Conservation (phyloP, 2,329 filamentous ascomycete genomes). For the Ceratocystis huliohia region DNA sequence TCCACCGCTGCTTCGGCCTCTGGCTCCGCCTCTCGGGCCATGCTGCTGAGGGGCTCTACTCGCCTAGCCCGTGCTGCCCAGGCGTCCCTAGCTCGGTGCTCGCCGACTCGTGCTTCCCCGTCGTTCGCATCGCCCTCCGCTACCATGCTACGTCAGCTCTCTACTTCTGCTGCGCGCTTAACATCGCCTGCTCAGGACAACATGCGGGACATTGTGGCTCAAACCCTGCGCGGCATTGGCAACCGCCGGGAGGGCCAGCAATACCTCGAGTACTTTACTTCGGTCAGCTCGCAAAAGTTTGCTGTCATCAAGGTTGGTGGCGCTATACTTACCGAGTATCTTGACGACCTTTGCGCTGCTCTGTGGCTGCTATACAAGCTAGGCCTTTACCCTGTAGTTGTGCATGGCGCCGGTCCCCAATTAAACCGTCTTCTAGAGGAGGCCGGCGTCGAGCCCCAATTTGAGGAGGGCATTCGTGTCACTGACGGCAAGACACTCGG, state of each 20-base stretch:
- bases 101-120: not conserved
- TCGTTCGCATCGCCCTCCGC: slow-evolving; percentile 5
- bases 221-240: slow-evolving; percentile 81
- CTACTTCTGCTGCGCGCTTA: slow-evolving; percentile 14
- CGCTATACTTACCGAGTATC: slow-evolving; percentile 85
- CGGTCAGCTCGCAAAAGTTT: slow-evolving; percentile 91
- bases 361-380: slow-evolving; percentile 90
- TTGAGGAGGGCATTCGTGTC: slow-evolving; percentile 89
- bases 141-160: slow-evolving; percentile 16
- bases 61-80: slow-evolving; percentile 13
- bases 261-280: slow-evolving; percentile 94
- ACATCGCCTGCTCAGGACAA: slow-evolving; percentile 25
- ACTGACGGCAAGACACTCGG: slow-evolving; percentile 92
- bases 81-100: not conserved
- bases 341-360: slow-evolving; percentile 80
- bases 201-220: slow-evolving; percentile 29
- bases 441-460: slow-evolving; percentile 86
- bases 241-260: slow-evolving; percentile 95
- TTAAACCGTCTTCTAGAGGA: slow-evolving; percentile 82
- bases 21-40: slow-evolving; percentile 16
- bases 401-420: slow-evolving; percentile 90
- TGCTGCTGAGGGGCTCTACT: slow-evolving; percentile 8
- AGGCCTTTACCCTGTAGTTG: slow-evolving; percentile 85
- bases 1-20: slow-evolving; percentile 17
- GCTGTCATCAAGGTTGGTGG: slow-evolving; percentile 97